Conservation (phyloP, 345 rosid genomes). For the Aquilaria sinensis region DNA sequence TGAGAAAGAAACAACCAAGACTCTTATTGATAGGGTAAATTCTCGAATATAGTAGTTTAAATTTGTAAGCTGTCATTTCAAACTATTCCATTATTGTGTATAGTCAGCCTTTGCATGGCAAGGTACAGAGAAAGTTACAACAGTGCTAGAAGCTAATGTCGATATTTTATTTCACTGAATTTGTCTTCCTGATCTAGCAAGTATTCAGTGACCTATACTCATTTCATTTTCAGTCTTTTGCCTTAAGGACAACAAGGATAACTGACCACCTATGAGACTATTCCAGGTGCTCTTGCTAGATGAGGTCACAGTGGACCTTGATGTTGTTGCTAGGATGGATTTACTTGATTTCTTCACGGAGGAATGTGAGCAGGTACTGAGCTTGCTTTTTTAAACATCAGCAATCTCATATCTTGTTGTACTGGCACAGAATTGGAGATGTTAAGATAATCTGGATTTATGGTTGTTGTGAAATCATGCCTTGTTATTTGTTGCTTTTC, state of each 20-base stretch:
- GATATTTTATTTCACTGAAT: too few species aligned
- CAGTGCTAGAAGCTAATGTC: too few species aligned
- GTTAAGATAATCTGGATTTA: background rate
- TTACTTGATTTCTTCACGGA: slow-evolving; percentile 84
- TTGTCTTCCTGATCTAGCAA: too few species aligned
- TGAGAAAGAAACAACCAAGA: too few species aligned
- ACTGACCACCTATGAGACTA: background rate
- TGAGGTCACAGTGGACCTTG: slow-evolving; percentile 94
- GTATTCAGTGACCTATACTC: too few species aligned
- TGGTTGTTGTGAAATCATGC: background rate
- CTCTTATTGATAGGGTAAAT: too few species aligned
- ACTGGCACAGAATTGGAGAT: slow-evolving; percentile 1
- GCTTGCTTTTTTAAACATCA: slow-evolving; percentile 2
- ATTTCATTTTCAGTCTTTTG: slow-evolving; percentile 5
- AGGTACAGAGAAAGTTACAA: too few species aligned
- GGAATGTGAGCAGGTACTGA: slow-evolving; percentile 75
- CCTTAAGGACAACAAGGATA: background rate
- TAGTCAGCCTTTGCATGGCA: too few species aligned
- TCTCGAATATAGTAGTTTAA: too few species aligned
- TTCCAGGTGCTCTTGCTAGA: slow-evolving; percentile 82
- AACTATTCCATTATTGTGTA: too few species aligned
- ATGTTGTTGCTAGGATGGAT: slow-evolving; percentile 93
- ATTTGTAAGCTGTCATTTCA: too few species aligned
- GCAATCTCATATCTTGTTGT: slow-evolving; percentile 1
- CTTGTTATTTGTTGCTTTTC: background rate